Base-by-base conservation (phyloP, 2,329 filamentous ascomycete species). In the Metarhizium rileyi region DNA sequence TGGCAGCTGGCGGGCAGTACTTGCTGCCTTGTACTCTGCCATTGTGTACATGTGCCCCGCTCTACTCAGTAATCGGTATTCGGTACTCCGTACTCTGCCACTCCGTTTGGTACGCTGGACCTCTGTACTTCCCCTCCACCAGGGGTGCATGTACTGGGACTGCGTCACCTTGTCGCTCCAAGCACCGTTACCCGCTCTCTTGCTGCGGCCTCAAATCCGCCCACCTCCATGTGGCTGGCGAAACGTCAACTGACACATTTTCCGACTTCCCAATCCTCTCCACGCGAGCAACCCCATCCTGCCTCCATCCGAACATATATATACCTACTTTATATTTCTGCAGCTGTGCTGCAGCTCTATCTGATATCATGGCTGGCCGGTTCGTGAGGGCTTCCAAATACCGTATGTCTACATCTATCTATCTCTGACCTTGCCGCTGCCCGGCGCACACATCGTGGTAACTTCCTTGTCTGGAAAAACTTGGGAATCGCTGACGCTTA, bases 361-460 rank as follows among this genome's bases (percentile, higher is more conserved):
- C 51, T 48, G 48, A 40, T 55, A 63, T 59, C 66, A 82, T 82
- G 78, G 70, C 78, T 64, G 76, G 77, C 66, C 78, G 80, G 65
- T 84, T 84, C 66, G 80, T 83, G 67, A 76, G 80, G 69, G 75
- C 79, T 68, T 84, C 80, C 66, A 84, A 84, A 64, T 84, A 82
- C 70, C 80, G 80, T 84, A 73, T 63, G 78, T 73, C 30, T 25
- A 23, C 38, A 5, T 14, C 16, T 38, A 7, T n/a, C 16, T 18
- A 38, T 10, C 16, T 25, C 38, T 18, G 38, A 20, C 38, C 18
- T 14, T 23, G 16, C 8, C 10, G 20, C 38, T 16, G 20, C 10
- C 38, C 7, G 16, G 2, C 20, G n/a, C 16, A 5, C 38, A 12
- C 5, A 42, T 9, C 38, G 16, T 20, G 16, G 16, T 14, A 22